Base-by-base conservation (phyloP, 2,329 filamentous ascomycete species). In the Zalaria sp. region DNA sequence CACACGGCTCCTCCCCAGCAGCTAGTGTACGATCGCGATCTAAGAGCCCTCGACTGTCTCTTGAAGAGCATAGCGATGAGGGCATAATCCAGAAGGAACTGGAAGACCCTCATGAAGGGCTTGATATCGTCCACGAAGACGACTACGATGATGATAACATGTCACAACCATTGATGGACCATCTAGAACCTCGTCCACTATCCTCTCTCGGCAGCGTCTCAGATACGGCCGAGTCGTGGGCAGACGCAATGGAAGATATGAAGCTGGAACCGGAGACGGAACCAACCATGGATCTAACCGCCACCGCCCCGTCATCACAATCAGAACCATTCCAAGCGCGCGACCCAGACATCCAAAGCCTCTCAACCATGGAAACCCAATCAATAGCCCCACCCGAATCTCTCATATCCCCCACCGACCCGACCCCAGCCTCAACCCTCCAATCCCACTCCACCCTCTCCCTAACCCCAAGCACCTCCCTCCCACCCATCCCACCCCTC, bases 401-500 rank as follows among this genome's bases (percentile, higher is more conserved):
- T 7, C 7, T 7, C 29, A 32, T n/a, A 7, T 32, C 29, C 29
- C 7, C n/a, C 3, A 7, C n/a, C 29, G n/a, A n/a, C n/a, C 3
- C 29, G n/a, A 7, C 29, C n/a, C n/a, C 29, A n/a, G 29, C 29
- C 7, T 32, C 29, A n/a, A 32, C 29, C 29, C 29, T n/a, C n/a
- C 11, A 39, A 44, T 27, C 29, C n/a, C 34, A 32, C 3, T 4
- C 40, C 34, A 34, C 31, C 3, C 3, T 7, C 5, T 5, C 27
- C 11, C 25, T 42, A 3, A 5, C 40, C 18, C 27, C 36, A 5
- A 28, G 27, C 37, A 25, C 29, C 4, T 34, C 42, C 27, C 53
- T 73, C 4, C 70, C 69, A 11, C 63, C 67, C 1, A 58, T 75
- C 8, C 69, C 71, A 5, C 56, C 62, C 5, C 53, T 71, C 3